phyloP scores from a whole-genome alignment of 2,329 filamentous ascomycete species.

The Knoxdaviesia proteae region DNA sequence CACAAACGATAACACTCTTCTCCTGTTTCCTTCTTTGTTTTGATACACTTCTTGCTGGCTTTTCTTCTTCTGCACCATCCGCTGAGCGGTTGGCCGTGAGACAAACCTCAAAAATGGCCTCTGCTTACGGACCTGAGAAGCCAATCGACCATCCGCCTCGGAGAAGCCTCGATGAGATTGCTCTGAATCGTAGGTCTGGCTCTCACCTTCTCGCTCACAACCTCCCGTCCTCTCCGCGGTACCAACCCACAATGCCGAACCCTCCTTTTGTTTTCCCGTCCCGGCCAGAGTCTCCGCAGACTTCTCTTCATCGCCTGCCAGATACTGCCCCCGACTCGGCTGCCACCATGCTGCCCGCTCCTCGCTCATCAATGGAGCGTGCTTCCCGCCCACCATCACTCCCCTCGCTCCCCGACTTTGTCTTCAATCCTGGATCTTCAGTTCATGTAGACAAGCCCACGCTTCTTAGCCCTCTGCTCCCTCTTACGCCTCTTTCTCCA shows the following conservation, averaged over 20 bases:
- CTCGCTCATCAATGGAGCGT: too few species aligned
- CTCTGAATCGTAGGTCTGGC: neutral
- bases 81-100: conserved; percentile 1
- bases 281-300: conserved; percentile 20
- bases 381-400: conserved; percentile 6
- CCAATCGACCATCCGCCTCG: conserved; percentile 11
- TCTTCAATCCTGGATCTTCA: conserved; percentile 30
- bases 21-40: neutral
- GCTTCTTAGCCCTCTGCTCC: conserved; percentile 32
- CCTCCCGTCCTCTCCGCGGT: conserved; percentile 8
- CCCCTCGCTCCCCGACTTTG: conserved; percentile 29
- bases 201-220: conserved; percentile 2
- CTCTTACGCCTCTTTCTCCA: conserved; percentile 33
- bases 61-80: neutral
- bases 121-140: conserved; percentile 17
- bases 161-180: conserved; percentile 9
- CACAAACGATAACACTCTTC: neutral
- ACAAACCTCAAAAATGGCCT: conserved; percentile 17
- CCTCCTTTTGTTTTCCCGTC: conserved; percentile 44
- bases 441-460: conserved; percentile 13
- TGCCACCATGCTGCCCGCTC: too few species aligned
- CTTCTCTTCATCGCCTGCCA: conserved; percentile 5
- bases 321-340: too few species aligned
- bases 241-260: conserved; percentile 22
- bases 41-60: neutral